Evolutionary conservation across 2,329 filamentous ascomycete species (phyloP).

Genomic region (Venturia pyrina): DNA sequence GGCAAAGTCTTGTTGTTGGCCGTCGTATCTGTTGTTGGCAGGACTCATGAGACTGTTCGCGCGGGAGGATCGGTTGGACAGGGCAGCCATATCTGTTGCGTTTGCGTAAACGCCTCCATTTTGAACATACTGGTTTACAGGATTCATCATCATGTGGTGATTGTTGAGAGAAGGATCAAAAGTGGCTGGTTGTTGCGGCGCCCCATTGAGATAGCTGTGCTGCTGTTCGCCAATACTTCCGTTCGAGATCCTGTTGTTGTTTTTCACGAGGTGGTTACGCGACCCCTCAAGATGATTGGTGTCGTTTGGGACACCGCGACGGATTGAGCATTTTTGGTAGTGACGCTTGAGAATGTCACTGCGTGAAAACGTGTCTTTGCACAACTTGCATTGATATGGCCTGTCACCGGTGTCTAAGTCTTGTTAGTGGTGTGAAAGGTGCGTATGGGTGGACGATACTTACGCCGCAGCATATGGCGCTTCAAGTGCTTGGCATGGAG

Average conservation of each 20-base stretch:
- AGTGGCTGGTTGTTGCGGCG: background rate
- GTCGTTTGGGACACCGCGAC: constrained; percentile 89
- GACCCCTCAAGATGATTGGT: constrained; percentile 91
- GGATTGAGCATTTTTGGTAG: constrained; percentile 97
- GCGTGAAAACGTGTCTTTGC: constrained; percentile 94
- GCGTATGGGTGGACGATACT: constrained; percentile 38
- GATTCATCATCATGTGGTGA: constrained; percentile 3
- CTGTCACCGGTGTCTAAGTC: constrained; percentile 83
- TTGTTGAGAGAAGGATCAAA: constrained; percentile 5
- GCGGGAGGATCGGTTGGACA: constrained; percentile 38
- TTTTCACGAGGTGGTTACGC: constrained; percentile 59
- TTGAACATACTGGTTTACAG: background rate
- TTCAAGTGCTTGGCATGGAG: constrained; percentile 95
- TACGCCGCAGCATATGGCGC: constrained; percentile 89
- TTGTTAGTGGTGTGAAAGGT: constrained; percentile 24
- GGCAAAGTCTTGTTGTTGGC: constrained; percentile 2
- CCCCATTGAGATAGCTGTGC: constrained; percentile 7
- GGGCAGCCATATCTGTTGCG: constrained; percentile 18
- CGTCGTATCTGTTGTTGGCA: constrained; percentile 9
- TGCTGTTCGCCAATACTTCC: constrained; percentile 2
- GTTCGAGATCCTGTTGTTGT: constrained; percentile 27
- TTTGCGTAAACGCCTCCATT: background rate
- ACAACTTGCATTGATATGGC: constrained; percentile 95
- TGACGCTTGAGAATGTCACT: constrained; percentile 98
- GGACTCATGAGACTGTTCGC: constrained; percentile 40